Conservation (phyloP, 164 flowering plant species). For the Malania oleifera region DNA sequence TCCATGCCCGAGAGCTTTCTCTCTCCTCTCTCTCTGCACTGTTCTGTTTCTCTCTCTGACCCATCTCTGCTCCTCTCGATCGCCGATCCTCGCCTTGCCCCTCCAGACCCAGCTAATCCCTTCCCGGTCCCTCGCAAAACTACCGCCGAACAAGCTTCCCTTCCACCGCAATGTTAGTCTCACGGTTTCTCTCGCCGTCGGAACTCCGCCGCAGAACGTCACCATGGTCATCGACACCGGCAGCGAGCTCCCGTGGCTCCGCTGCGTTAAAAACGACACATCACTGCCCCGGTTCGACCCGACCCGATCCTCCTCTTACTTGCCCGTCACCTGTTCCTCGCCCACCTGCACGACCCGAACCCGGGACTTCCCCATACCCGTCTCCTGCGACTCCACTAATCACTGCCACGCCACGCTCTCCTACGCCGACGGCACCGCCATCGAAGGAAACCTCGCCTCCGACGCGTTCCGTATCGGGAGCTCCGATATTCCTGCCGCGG, state of each 20-base stretch:
- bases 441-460: constrained; percentile 67
- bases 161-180: constrained; percentile 68
- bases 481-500: constrained; percentile 23
- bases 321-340: constrained; percentile 50
- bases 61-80: constrained; percentile 7
- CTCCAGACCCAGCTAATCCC: constrained; percentile 45
- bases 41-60: too few relatives aligned
- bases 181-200: constrained; percentile 58
- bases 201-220: constrained; percentile 71
- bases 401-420: constrained; percentile 67
- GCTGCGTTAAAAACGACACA: constrained; percentile 38
- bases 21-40: too few relatives aligned
- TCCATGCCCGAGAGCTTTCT: too few relatives aligned
- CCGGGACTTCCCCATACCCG: constrained; percentile 53
- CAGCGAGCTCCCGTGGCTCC: constrained; percentile 84
- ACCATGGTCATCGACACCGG: constrained; percentile 90
- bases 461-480: constrained; percentile 51
- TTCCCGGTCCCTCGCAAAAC: constrained; percentile 20
- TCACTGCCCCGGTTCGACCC: constrained; percentile 40
- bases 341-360: constrained; percentile 52
- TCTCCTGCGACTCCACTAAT: constrained; percentile 54
- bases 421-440: constrained; percentile 69
- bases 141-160: constrained; percentile 40
- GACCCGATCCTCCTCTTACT: constrained; percentile 43
- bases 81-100: constrained; percentile 36